Conservation (phyloP, 2,329 filamentous ascomycete genomes). For the Cladophialophora carrionii region DNA sequence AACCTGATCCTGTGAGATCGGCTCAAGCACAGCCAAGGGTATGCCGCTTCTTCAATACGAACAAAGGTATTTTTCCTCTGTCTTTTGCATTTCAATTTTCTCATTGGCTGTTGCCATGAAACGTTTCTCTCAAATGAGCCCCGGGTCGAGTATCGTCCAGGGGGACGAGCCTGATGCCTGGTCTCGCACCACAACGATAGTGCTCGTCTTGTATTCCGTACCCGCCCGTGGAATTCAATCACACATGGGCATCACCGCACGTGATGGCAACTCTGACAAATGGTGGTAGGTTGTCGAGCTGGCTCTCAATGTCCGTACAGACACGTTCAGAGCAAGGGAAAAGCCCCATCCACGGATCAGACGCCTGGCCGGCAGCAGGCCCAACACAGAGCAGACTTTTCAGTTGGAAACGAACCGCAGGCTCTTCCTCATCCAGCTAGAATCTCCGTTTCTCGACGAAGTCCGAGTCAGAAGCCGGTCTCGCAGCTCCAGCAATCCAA, state of each 20-base stretch:
- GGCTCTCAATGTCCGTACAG: conserved; percentile 56
- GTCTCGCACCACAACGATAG: conserved; percentile 2
- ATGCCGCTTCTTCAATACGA: conserved; percentile 35
- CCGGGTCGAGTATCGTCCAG: conserved; percentile 5
- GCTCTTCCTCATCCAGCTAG: conserved; percentile 25
- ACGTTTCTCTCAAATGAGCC: conserved; percentile 16
- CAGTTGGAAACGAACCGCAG: conserved; percentile 10
- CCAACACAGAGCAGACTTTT: conserved; percentile 28
- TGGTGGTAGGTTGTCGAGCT: conserved; percentile 54
- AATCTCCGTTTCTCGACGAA: neutral
- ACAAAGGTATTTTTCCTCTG: conserved; percentile 28
- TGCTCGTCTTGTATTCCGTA: conserved; percentile 18
- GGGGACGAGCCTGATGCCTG: conserved; percentile 17
- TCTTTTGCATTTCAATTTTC: conserved; percentile 29
- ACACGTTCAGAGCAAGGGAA: conserved; percentile 43
- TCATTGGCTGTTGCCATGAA: conserved; percentile 17
- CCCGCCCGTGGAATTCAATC: neutral
- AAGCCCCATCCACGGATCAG: conserved; percentile 40
- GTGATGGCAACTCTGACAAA: conserved; percentile 12
- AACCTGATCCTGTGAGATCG: conserved; percentile 12
- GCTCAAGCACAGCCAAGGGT: conserved; percentile 25
- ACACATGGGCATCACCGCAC: conserved; percentile 17
- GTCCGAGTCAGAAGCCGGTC: conserved; percentile 62
- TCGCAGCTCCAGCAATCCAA: conserved; percentile 67
- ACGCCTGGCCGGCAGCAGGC: conserved; percentile 31